Evolutionary conservation across 352 stramenopile genomes (phyloP), one percentile per base, ranked within the genome.

Genomic region (Nannochloropsis limnetica): DNA sequence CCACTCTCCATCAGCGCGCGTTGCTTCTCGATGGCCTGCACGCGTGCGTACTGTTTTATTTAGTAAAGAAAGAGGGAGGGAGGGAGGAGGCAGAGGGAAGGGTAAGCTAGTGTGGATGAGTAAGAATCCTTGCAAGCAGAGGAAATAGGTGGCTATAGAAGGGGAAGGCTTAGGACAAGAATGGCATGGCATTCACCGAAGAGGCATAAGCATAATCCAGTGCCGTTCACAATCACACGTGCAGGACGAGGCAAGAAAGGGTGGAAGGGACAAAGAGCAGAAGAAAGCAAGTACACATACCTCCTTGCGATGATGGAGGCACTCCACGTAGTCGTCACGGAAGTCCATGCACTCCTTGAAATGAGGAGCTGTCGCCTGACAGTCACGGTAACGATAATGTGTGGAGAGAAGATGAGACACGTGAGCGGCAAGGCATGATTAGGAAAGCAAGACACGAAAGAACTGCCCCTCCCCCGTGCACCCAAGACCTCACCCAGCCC

Each of bases 301-400:
- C 80, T 82, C 80, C 82, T 82, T 82, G 22, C 29, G 25, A 32
- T 82, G 80, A 29, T 82, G 80, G 23, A 82, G 61, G 14, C 80
- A 82, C 67, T 82, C 80, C 31, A 80, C 32, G 44, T 82, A 82
- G 67, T 82, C 80, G 67, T 82, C 44, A 25, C 67, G 32, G 23
- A 82, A 82, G 23, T 67, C 80, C 80, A 44, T 82, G 80, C 80
- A 82, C 31, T 82, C 80, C 27, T 44, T 80, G 14, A 43, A 68
- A 31, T 44, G 27, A 23, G 67, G 22, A 31, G 80, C 80, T 1
- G 32, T 49, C 22, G 80, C 80, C 80, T 82, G 15, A 44, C 22
- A 81, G 44, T 17, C 79, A 81, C 14, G 37, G 37, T 6, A 49
- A 15, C 8, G 4, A 49, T 49, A 9, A 49, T 49, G 37, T 49